A percentile compares a stretch with the other conserved stretches of the same genome.
phyloP scores from a whole-genome alignment of 345 rosid species.

The Eucalyptus polybractea region DNA sequence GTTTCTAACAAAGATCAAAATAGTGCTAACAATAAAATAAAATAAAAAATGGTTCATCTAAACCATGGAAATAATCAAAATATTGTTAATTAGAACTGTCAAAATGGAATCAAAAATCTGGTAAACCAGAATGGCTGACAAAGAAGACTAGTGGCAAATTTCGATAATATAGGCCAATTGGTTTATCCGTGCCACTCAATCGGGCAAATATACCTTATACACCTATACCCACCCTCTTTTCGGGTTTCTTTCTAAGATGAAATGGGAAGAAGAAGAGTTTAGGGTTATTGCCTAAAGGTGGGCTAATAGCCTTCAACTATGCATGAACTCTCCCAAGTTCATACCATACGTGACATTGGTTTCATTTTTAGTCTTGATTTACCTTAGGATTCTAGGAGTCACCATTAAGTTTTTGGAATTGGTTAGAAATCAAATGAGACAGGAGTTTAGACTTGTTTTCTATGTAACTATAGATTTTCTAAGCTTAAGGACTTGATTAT shows the following conservation, averaged over 20 bases:
- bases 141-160: not conserved
- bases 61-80: not conserved
- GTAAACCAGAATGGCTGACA: not conserved
- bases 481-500: not conserved
- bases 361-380: not conserved
- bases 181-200: not conserved
- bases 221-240: not conserved
- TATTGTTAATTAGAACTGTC: not conserved
- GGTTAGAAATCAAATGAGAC: not conserved
- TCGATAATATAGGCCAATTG: not conserved
- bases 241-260: not conserved
- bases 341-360: not conserved
- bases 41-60: not conserved
- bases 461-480: too few species aligned
- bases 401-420: not conserved
- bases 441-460: not conserved
- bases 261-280: not conserved
- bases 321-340: not conserved
- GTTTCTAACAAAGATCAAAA: not conserved
- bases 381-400: not conserved
- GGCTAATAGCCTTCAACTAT: not conserved
- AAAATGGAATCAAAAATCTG: not conserved
- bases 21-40: not conserved
- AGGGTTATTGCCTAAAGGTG: not conserved
- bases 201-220: not conserved